Evolutionary conservation across 2,329 filamentous ascomycete genomes (phyloP).

Genomic region (Fusarium sublunatum): DNA sequence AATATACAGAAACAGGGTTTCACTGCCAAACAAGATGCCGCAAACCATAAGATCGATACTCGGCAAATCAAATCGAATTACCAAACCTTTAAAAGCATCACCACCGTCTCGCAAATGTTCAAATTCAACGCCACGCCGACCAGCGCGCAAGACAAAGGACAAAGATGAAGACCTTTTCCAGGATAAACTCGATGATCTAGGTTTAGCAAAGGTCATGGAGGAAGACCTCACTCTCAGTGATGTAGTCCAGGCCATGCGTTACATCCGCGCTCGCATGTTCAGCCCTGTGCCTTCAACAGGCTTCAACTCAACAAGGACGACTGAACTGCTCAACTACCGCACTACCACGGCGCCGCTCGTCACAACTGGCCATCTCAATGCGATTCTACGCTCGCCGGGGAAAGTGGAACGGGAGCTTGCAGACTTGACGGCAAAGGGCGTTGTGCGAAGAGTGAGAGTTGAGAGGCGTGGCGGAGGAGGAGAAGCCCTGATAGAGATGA

Average conservation of each 20-base stretch:
- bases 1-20: too few relatives aligned
- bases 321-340: conserved; percentile 72
- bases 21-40: conserved; percentile 35
- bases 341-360: conserved; percentile 70
- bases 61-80: conserved; percentile 52
- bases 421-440: conserved; percentile 66
- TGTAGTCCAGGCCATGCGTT: conserved; percentile 72
- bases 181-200: conserved; percentile 69
- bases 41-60: conserved; percentile 54
- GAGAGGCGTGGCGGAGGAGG: conserved; percentile 69
- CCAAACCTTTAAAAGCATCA: conserved; percentile 46
- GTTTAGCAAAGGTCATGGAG: conserved; percentile 65
- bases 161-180: conserved; percentile 49
- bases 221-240: conserved; percentile 68
- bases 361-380: conserved; percentile 73
- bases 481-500: conserved; percentile 71
- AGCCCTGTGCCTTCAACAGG: conserved; percentile 70
- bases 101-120: conserved; percentile 25
- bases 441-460: conserved; percentile 71
- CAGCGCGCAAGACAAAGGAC: conserved; percentile 37
- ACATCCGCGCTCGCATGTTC: conserved; percentile 73
- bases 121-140: conserved; percentile 45
- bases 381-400: conserved; percentile 71
- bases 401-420: conserved; percentile 75
- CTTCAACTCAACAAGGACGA: conserved; percentile 71